Evolutionary conservation across 2,329 filamentous ascomycete species (phyloP).

Genomic region (Alternaria triticimaculans): DNA sequence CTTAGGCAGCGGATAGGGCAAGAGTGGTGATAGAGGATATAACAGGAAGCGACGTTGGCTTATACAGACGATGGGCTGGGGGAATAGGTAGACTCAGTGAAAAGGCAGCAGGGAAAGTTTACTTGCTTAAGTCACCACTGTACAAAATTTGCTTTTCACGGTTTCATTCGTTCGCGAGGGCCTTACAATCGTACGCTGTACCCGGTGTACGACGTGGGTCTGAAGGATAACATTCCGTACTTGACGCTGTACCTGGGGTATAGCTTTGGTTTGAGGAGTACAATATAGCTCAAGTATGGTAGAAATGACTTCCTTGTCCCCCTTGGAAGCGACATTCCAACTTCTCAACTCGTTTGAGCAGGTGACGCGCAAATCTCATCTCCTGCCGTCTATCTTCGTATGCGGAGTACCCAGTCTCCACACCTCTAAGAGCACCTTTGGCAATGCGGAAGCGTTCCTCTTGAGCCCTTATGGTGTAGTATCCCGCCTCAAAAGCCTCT

Average conservation of each 20-base stretch:
- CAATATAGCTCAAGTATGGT: neutral
- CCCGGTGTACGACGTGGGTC: neutral
- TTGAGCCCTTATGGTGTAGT: neutral
- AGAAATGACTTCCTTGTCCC: neutral
- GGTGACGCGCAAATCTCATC: neutral
- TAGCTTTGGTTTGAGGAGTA: neutral
- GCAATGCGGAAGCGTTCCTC: neutral
- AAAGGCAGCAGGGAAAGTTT: no score
- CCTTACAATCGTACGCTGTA: neutral
- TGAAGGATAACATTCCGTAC: neutral
- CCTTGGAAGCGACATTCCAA: neutral
- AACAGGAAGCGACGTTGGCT: no score
- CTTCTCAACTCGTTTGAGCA: neutral
- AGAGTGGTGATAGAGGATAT: no score
- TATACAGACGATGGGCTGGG: no score
- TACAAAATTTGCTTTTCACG: neutral
- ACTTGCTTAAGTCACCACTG: neutral
- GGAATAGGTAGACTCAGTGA: no score
- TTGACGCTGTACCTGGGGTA: neutral
- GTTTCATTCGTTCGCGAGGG: neutral
- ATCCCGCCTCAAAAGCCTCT: neutral
- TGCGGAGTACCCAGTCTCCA: neutral
- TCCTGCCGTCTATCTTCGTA: neutral
- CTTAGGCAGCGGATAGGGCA: no score
- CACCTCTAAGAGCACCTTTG: neutral